Percentiles rank a stretch among this genome's conserved stretches.
Conservation (phyloP, 129 eudicot genomes). For the Artemisia tridentata region DNA sequence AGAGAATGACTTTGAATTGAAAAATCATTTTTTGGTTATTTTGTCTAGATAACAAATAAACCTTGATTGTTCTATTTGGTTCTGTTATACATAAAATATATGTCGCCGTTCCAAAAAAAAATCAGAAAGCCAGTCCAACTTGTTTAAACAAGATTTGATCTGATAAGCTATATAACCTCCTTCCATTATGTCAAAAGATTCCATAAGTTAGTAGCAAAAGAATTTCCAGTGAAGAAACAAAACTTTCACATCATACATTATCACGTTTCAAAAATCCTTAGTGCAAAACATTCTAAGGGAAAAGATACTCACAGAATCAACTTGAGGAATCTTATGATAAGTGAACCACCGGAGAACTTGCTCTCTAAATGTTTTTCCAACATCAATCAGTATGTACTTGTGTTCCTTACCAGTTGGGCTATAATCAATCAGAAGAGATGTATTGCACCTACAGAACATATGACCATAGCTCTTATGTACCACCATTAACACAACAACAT, state of each 20-base stretch:
- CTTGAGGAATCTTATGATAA: constrained; percentile 69
- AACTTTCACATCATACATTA: constrained; percentile 5
- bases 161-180: too few relatives aligned
- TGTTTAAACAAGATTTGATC: too few relatives aligned
- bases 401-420: constrained; percentile 58
- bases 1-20: neutral
- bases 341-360: constrained; percentile 98
- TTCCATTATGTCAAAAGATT: neutral
- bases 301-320: constrained; percentile 82
- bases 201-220: neutral
- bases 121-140: too few relatives aligned
- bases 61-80: neutral
- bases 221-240: constrained; percentile 4
- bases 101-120: too few relatives aligned
- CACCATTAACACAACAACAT: neutral
- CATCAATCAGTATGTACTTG: constrained; percentile 87
- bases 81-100: too few relatives aligned
- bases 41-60: neutral
- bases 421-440: constrained; percentile 92
- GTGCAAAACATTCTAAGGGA: constrained; percentile 6
- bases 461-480: constrained; percentile 15
- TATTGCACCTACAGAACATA: constrained; percentile 77
- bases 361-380: constrained; percentile 96
- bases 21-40: constrained; percentile 3
- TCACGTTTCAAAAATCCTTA: constrained; percentile 1